Conservation (phyloP, 75 land plant genomes). For the Pseudotsuga menziesii region DNA sequence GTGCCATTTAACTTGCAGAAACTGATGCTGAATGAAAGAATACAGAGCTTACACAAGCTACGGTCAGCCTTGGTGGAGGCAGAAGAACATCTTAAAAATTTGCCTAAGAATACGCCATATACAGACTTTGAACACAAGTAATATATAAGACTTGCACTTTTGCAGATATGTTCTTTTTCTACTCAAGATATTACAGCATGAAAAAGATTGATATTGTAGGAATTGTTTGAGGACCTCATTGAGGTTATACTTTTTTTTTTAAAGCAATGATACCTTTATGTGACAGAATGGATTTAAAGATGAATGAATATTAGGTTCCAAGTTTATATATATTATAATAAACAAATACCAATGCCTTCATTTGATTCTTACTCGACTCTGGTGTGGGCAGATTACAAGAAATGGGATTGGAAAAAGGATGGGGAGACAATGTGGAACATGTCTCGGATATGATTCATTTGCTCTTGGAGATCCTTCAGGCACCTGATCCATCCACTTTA, state of each 20-base stretch:
- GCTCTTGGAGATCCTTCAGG: slow-evolving; percentile 81
- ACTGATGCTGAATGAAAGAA: slow-evolving; percentile 95
- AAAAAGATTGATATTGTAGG: slow-evolving; percentile 13
- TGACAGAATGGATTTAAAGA: neutral
- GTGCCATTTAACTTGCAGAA: slow-evolving; percentile 31
- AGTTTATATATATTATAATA: neutral
- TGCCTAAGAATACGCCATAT: slow-evolving; percentile 64
- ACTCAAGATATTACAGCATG: too few relatives aligned
- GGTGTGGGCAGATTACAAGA: slow-evolving; percentile 57
- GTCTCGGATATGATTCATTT: slow-evolving; percentile 58
- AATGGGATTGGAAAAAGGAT: slow-evolving; percentile 85
- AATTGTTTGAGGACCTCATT: slow-evolving; percentile 49
- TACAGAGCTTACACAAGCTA: slow-evolving; percentile 59
- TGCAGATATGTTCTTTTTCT: too few relatives aligned
- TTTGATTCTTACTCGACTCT: neutral
- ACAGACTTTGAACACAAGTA: slow-evolving; percentile 72
- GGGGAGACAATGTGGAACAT: slow-evolving; percentile 50
- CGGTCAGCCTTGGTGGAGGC: slow-evolving; percentile 61
- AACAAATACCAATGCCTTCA: neutral
- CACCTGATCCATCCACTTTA: slow-evolving; percentile 75
- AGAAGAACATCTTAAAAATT: slow-evolving; percentile 64
- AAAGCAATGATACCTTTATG: neutral
- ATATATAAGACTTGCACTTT: neutral
- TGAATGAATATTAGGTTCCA: too few relatives aligned
- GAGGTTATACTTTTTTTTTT: too few relatives aligned